phyloP scores from a whole-genome alignment of 148 eudicot genomes.

The Rhododendron vialii region DNA sequence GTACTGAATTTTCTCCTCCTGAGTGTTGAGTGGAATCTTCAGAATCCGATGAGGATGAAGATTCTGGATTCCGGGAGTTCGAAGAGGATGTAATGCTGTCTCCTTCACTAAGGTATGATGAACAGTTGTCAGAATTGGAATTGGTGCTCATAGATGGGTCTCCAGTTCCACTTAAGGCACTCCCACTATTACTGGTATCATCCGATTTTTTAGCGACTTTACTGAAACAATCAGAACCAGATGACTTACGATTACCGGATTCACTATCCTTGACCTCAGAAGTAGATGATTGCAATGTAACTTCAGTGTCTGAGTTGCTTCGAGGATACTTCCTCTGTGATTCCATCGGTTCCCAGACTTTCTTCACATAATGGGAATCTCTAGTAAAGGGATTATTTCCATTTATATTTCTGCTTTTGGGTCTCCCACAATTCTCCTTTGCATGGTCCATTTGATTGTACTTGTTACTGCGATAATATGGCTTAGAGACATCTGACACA shows the following conservation, averaged over 20 bases:
- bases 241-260: conserved; percentile 28
- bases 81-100: conserved; percentile 62
- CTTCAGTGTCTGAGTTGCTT: conserved; percentile 69
- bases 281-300: conserved; percentile 45
- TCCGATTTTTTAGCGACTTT: conserved; percentile 26
- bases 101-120: conserved; percentile 88
- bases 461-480: conserved; percentile 48
- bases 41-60: conserved; percentile 76
- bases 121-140: conserved; percentile 84
- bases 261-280: conserved; percentile 39
- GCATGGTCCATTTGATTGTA: conserved; percentile 41
- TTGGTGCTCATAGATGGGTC: conserved; percentile 53
- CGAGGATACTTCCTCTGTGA: conserved; percentile 62
- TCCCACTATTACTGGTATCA: conserved; percentile 24
- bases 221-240: conserved; percentile 27
- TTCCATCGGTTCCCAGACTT: conserved; percentile 97
- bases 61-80: conserved; percentile 58
- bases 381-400: conserved; percentile 35
- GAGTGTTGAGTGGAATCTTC: conserved; percentile 68
- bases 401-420: conserved; percentile 46
- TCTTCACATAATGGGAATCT: conserved; percentile 51
- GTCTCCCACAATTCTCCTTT: conserved; percentile 53
- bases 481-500: conserved; percentile 45
- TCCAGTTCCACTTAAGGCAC: conserved; percentile 29
- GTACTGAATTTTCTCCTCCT: conserved; percentile 40